Evolutionary conservation across 2,329 filamentous ascomycete genomes (phyloP), one percentile per base, ranked within the genome.

Genomic region (Aspergillus pseudoviridinutans): DNA sequence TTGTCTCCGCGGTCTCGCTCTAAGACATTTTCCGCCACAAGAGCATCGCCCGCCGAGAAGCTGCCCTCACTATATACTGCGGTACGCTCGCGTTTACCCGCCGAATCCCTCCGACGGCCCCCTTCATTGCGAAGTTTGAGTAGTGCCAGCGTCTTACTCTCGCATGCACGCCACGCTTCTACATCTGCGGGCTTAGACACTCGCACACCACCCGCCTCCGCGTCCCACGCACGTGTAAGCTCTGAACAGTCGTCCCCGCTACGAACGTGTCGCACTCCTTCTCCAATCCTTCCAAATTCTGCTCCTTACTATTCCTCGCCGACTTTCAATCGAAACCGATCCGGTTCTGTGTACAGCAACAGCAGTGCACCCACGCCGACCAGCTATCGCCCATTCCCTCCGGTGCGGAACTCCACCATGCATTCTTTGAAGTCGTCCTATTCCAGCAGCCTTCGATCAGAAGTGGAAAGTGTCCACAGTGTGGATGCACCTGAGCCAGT

Each of bases 401-500:
- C 64, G 24, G 63, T 67, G 54, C 66, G 66, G 4, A 61, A 60
- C 20, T 68, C 67, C 46, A 59, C 69, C 1, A 65, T 70, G 44
- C 68, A 71, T 35, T 64, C 68, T 50, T 68, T 68, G 8, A 60
- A 61, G 0, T 52, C 63, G 0, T 63, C 64, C 5, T 73, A 70
- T 0, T 54, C 66, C n/a, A 70, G 61, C 55, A 71, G 67, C 35
- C 59, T 72, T 12, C 68, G 66, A 4, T 69, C 69, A 0, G 70
- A 71, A 38, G 58, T 68, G 35, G 67, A 66, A 41, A 61, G 54
- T 44, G 24, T 58, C 17, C 51, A 49, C 49, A 60, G 50, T 10
- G 3, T 60, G 32, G 59, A 64, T 7, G 56, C 49, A 42, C 35
- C 55, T 42, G 57, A 61, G 8, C 49, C 46, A 29, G 49, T 58